These are phyloP conservation scores for Didymella sp. DNA, from an alignment of 2,329 filamentous ascomycete genomes.

Conservation along the genomic window DNA sequence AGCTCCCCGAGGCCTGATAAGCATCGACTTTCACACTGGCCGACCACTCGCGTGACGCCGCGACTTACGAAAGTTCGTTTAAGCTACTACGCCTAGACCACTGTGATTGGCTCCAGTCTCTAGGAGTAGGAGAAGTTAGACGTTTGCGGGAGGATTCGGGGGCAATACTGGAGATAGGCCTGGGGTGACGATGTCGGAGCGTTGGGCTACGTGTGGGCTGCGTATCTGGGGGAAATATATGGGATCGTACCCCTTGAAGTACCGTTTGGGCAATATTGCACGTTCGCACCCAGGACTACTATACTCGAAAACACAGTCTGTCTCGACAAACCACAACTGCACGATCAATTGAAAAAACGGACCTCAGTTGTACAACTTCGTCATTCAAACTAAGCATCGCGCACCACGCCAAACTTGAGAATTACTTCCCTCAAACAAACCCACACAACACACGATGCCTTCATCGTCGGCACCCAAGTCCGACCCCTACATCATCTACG, in stretches of 20 bases:
- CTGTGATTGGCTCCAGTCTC: slow-evolving; percentile 18
- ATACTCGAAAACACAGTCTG: not conserved
- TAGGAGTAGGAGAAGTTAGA: slow-evolving; percentile 16
- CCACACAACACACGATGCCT: slow-evolving; percentile 11
- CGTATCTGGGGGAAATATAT: slow-evolving; percentile 14
- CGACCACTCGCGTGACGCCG: slow-evolving; percentile 13
- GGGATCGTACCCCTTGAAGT: slow-evolving; percentile 11
- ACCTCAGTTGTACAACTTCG: not conserved
- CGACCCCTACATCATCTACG: slow-evolving; percentile 21
- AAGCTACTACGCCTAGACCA: slow-evolving; percentile 12
- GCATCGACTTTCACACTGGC: slow-evolving; percentile 14
- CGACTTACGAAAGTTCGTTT: slow-evolving; percentile 17
- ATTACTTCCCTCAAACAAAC: not conserved
- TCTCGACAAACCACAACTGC: not conserved
- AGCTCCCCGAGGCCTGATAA: slow-evolving; percentile 16
- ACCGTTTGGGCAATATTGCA: slow-evolving; percentile 9
- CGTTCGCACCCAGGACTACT: not conserved
- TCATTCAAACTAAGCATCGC: not conserved
- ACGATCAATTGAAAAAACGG: not conserved
- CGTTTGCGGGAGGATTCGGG: slow-evolving; percentile 15
- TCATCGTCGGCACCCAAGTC: slow-evolving; percentile 13
- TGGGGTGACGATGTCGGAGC: slow-evolving; percentile 20
- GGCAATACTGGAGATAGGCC: slow-evolving; percentile 14
- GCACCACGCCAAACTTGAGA: not conserved
- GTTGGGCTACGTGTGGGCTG: slow-evolving; percentile 11